These are phyloP conservation scores for Sanghuangporus sanghuang DNA, from an alignment of 1,284 basidiomycete species.

Conservation along the genomic window DNA sequence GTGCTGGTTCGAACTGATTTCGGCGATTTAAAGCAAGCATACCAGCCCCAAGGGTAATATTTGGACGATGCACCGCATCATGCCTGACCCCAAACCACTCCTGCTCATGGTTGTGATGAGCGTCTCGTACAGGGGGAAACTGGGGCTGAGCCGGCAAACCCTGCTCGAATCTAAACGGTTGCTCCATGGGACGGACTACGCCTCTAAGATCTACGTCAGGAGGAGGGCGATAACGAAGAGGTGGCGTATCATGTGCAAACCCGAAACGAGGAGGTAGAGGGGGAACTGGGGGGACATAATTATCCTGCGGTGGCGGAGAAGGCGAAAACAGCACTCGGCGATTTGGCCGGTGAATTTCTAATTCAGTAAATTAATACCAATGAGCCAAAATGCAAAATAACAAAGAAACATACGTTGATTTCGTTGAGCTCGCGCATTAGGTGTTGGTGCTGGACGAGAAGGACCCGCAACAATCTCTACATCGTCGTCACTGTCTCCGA, in stretches of 20 bases:
- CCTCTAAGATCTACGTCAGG: conserved; percentile 23
- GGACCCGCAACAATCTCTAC: conserved; percentile 21
- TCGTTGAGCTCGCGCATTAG: conserved; percentile 17
- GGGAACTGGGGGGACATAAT: conserved; percentile 29
- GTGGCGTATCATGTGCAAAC: conserved; percentile 6
- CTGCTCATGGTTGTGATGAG: background rate
- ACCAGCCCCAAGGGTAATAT: conserved; percentile 66
- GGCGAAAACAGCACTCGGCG: conserved; percentile 35
- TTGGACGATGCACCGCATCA: conserved; percentile 41
- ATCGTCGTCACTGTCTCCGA: conserved; percentile 32
- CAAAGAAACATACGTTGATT: background rate
- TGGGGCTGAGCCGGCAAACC: conserved; percentile 16
- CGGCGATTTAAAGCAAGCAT: conserved; percentile 41
- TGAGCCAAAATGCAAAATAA: background rate
- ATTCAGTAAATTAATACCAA: background rate
- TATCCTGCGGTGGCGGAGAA: conserved; percentile 33
- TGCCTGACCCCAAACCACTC: background rate
- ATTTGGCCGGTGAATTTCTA: background rate
- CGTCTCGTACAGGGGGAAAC: conserved; percentile 19
- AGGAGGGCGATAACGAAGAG: conserved; percentile 23
- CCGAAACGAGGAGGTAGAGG: conserved; percentile 35
- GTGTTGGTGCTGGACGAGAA: background rate
- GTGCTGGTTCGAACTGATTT: conserved; percentile 17
- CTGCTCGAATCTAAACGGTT: conserved; percentile 43
- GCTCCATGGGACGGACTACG: conserved; percentile 34